These are phyloP conservation scores for Suillus spraguei DNA, from an alignment of 768 basidiomycete species.

Conservation along the genomic window DNA sequence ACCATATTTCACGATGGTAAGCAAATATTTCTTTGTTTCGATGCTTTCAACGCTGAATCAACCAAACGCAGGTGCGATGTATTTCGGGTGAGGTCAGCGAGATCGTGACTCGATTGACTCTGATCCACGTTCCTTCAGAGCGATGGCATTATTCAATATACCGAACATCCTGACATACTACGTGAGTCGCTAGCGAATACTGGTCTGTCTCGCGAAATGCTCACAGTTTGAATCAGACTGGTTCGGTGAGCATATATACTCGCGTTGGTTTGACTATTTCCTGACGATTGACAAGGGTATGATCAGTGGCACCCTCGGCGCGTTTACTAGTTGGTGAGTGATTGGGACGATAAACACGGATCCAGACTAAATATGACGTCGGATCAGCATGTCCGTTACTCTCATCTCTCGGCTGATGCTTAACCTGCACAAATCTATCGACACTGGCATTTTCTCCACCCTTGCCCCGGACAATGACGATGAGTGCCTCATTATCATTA, in stretches of 20 bases:
- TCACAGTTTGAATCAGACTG: background rate
- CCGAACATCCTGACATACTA: background rate
- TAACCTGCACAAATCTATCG: background rate
- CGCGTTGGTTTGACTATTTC: background rate
- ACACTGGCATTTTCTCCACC: background rate
- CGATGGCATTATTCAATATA: background rate
- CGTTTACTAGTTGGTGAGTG: background rate
- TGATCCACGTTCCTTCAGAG: background rate
- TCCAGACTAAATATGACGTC: slow-evolving; percentile 13
- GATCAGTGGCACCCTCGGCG: background rate
- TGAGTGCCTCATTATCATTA: background rate
- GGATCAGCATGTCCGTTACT: background rate
- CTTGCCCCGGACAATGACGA: background rate
- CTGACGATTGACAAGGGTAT: background rate
- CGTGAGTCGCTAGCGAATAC: background rate
- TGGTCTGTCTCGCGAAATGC: background rate
- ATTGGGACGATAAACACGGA: background rate
- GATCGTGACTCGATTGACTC: background rate
- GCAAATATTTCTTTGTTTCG: background rate
- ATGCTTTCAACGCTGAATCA: background rate
- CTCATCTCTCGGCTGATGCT: background rate
- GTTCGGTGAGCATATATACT: background rate
- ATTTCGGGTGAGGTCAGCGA: background rate
- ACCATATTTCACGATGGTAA: background rate
- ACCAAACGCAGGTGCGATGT: background rate